Base-by-base conservation (phyloP, 768 basidiomycete species). In the Baorangia bicolor region DNA sequence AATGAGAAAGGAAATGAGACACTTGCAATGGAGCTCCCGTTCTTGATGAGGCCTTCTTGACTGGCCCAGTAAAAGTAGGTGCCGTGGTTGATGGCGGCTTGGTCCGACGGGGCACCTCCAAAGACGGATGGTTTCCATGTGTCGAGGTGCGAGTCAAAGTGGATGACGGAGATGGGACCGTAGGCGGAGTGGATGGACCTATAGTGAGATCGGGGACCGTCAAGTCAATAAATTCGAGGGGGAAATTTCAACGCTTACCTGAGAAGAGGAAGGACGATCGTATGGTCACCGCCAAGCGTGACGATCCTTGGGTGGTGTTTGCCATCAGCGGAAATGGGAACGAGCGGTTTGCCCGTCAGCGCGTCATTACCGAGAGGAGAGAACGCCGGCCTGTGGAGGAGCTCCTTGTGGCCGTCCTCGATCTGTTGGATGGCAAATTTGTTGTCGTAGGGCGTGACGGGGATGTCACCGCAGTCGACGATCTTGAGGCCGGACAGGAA, bases 31-130 rank as follows among this genome's bases (percentile, higher is more conserved):
- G 88, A 89, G 54, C 81, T 80, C 59, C 87, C 88, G 56, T 90
- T 88, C 63, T 77, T 78, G 59, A 95, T 86, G 41, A 92, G 75
- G 3, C 92, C 92, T 64, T 92, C 90, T 62, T 87, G 81, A 56
- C 84, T 85, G 0, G 93, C 93, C 81, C 89, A 89, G 73, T 91
- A 94, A 72, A 94, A 94, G 75, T 93, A 94, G 3, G 90, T 92
- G 13, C 92, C 92, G 56, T 94, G 92, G 57, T 90, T 93, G 59
- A 94, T 85, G 21, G 85, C 84, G 0, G 87, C 88, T 54, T 86
- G 85, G 1, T 79, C 77, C 27, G 86, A 86, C 4, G 86, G 87
- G 4, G 88, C 84, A 11, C 86, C 87, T 23, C 88, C 88, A 64
- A 89, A 89, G 11, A 88, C 84, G 31, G 81, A 75, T 5, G 87